Percentiles rank a stretch among this genome's conserved stretches.
Conservation (phyloP, 306 rosid species). For the Rubus parviflorus region DNA sequence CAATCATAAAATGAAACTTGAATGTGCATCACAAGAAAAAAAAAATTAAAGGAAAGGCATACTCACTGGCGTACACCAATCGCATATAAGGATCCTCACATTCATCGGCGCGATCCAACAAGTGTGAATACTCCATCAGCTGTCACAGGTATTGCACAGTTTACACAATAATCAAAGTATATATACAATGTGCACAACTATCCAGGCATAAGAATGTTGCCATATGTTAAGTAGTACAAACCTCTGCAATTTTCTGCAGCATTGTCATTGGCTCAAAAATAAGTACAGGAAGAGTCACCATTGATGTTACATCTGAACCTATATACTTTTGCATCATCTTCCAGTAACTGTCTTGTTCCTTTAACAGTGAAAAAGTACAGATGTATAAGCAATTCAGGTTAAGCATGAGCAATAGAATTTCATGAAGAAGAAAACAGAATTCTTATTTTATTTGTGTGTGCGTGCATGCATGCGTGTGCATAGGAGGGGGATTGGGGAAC, state of each 20-base stretch:
- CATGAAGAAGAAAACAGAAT: background rate
- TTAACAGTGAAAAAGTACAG: conserved; percentile 20
- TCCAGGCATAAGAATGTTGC: conserved; percentile 5
- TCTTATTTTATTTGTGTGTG: background rate
- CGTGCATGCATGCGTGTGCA: background rate
- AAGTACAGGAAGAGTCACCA: conserved; percentile 86
- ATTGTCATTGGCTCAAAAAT: conserved; percentile 98
- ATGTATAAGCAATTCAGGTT: background rate
- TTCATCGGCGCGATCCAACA: conserved; percentile 80
- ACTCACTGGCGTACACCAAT: conserved; percentile 78
- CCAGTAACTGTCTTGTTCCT: conserved; percentile 97
- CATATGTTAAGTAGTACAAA: conserved; percentile 34
- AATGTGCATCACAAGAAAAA: background rate
- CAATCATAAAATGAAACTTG: background rate
- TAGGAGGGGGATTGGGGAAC: background rate
- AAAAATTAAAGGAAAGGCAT: conserved; percentile 10
- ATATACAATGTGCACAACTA: conserved; percentile 18
- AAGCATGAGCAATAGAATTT: background rate
- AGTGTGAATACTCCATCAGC: conserved; percentile 93
- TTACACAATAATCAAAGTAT: conserved; percentile 1
- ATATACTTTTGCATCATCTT: conserved; percentile 93
- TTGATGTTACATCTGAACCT: conserved; percentile 80
- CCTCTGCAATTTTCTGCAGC: conserved; percentile 96
- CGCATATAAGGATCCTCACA: conserved; percentile 83
- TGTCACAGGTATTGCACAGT: conserved; percentile 35